These are phyloP conservation scores for Colletotrichum sp. DNA, from an alignment of 2,329 filamentous ascomycete genomes.

Conservation along the genomic window DNA sequence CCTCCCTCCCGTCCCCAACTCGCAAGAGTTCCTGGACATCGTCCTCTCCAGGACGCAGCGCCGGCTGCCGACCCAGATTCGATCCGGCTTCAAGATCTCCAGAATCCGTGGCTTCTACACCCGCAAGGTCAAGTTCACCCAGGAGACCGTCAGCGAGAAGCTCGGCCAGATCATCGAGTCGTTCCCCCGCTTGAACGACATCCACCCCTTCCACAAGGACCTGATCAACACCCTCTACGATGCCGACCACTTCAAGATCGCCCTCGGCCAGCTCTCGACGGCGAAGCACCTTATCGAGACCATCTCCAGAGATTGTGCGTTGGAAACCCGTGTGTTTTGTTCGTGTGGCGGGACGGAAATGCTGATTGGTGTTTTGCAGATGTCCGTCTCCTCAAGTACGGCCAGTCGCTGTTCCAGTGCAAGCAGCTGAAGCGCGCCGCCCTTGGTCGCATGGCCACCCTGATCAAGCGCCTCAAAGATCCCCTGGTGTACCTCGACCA, in stretches of 20 bases:
- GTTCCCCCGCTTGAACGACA: constrained; percentile 91
- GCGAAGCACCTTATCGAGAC: constrained; percentile 97
- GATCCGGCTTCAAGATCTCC: constrained; percentile 91
- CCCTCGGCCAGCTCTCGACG: constrained; percentile 92
- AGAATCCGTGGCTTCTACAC: constrained; percentile 59
- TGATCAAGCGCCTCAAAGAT: constrained; percentile 93
- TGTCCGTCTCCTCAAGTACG: constrained; percentile 84
- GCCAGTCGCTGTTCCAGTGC: constrained; percentile 96
- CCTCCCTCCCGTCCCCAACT: constrained; percentile 87
- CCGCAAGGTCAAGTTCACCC: constrained; percentile 96
- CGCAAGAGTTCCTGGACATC: constrained; percentile 97
- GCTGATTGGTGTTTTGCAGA: constrained; percentile 39
- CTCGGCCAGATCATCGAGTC: constrained; percentile 88
- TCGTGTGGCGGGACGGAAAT: neutral
- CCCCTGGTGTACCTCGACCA: constrained; percentile 54
- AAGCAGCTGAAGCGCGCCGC: constrained; percentile 98
- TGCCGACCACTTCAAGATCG: constrained; percentile 97
- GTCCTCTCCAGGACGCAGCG: constrained; percentile 93
- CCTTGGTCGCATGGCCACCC: constrained; percentile 96
- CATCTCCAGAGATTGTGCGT: constrained; percentile 79
- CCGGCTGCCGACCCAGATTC: constrained; percentile 92
- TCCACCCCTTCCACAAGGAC: constrained; percentile 87
- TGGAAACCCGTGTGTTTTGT: neutral
- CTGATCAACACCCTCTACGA: constrained; percentile 98
- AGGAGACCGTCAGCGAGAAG: constrained; percentile 96